phyloP scores from a whole-genome alignment of 805 yeast genomes.

The Starmerella vitae region DNA sequence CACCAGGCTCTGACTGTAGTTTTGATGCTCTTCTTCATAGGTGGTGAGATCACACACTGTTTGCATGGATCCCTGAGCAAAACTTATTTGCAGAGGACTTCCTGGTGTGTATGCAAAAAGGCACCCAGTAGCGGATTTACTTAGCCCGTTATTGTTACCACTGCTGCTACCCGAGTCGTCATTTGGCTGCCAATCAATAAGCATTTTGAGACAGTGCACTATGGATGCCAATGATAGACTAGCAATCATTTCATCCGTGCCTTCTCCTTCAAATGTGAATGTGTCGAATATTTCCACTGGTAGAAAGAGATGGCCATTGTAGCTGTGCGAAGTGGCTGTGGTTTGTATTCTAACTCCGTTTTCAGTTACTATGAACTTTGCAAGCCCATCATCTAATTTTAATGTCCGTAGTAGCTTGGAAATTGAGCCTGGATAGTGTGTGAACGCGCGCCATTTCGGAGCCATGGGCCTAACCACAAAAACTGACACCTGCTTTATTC shows the following conservation, averaged over 20 bases:
- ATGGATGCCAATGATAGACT: conserved; percentile 13
- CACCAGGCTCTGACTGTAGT: conserved; percentile 24
- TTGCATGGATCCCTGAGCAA: conserved; percentile 26
- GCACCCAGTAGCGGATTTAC: conserved; percentile 24
- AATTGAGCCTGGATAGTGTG: conserved; percentile 14
- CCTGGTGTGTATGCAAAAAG: conserved; percentile 42
- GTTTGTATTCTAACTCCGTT: conserved; percentile 12
- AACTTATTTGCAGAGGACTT: conserved; percentile 23
- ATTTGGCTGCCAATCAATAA: conserved; percentile 33
- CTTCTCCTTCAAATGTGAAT: conserved; percentile 6
- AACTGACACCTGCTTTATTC: too few relatives aligned
- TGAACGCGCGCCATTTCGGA: conserved; percentile 14
- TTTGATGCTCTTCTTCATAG: conserved; percentile 22
- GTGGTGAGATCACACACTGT: conserved; percentile 49
- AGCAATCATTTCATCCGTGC: conserved; percentile 1
- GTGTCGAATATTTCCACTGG: conserved; percentile 16
- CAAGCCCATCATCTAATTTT: conserved; percentile 3
- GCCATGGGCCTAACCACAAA: neutral
- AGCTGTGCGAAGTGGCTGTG: conserved; percentile 13
- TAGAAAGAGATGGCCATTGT: conserved; percentile 14
- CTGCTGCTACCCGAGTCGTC: neutral
- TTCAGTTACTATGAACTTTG: conserved; percentile 4
- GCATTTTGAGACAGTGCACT: conserved; percentile 18
- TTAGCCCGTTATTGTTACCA: neutral
- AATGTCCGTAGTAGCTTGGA: conserved; percentile 13